Base-by-base conservation (phyloP, 805 yeast species). In the Suhomyces kilbournensis region DNA sequence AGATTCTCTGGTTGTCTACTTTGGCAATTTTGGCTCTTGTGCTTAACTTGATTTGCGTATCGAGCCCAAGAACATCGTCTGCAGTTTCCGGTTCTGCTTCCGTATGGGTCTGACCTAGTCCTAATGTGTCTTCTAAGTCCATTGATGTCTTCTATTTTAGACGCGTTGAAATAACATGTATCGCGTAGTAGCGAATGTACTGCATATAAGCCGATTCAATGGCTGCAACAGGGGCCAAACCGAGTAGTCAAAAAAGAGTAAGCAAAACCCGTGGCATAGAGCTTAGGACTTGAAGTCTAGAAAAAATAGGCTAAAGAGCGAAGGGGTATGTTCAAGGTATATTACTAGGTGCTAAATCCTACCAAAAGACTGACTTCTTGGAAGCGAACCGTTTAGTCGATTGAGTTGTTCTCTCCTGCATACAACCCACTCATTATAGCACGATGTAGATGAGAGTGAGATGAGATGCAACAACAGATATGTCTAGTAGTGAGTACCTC, bases 1-100 rank as follows among this genome's bases (percentile, higher is more conserved):
- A 66, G 9, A 75, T 58, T 46, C 77, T 58, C 32, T 72, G 72
- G 50, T 72, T 72, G 46, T 76, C 77, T 35, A 74, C 55, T 50
- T 66, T 67, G n/a, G 78, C 70, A 7, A 69, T 55, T 49, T 70
- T 69, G 14, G 60, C 60, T 15, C 76, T 61, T 14, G 66, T 65
- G 17, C 66, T 53, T 19, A 71, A 61, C 52, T 70, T 72, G 39
- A 74, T 61, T 12, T 68, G 69, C 46, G 69, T 64, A 48, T 74
- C 78, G 20, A 70, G 62, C 15, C 76, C 76, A 35, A 72, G 57
- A 0, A 60, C 57, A 52, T 69, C 73, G 28, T 58, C 64, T 43
- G 49, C 25, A n/a, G 32, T 15, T 44, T 42, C 45, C 4, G 9
- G 30, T 20, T 20, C 30, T 50, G 10, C 43, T 7, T 28, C 32